Conservation (phyloP, 2,329 filamentous ascomycete genomes). For the Chalaropsis thielavioides region DNA sequence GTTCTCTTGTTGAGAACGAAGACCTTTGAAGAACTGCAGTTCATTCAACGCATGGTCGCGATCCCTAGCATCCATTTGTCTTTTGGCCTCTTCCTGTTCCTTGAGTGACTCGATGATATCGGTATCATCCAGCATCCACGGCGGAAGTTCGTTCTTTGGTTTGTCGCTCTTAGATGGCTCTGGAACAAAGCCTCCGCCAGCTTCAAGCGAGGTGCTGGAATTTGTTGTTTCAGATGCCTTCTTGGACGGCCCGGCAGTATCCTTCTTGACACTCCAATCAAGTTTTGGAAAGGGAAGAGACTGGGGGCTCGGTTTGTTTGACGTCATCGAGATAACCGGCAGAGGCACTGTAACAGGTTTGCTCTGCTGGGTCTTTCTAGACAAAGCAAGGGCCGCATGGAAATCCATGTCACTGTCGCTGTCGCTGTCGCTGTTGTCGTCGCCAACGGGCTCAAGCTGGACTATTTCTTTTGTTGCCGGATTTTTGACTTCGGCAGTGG, state of each 20-base stretch:
- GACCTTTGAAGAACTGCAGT: slow-evolving; percentile 22
- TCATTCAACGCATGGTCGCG: slow-evolving; percentile 42
- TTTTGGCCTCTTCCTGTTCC: slow-evolving; percentile 41
- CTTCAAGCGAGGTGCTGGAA: not conserved
- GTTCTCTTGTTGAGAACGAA: slow-evolving; percentile 30
- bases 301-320: slow-evolving; percentile 45
- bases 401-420: slow-evolving; percentile 72
- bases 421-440: slow-evolving; percentile 49
- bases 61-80: slow-evolving; percentile 50
- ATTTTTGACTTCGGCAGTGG: slow-evolving; percentile 46
- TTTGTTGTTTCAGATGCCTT: not conserved
- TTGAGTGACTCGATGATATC: slow-evolving; percentile 52
- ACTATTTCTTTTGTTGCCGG: slow-evolving; percentile 48
- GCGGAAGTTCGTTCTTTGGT: slow-evolving; percentile 48
- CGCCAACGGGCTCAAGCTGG: slow-evolving; percentile 27
- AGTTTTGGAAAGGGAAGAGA: slow-evolving; percentile 86
- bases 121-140: slow-evolving; percentile 54
- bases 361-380: slow-evolving; percentile 25
- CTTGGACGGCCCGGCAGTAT: not conserved
- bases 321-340: not conserved
- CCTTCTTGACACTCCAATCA: slow-evolving; percentile 32
- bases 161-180: slow-evolving; percentile 25
- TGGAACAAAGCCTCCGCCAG: slow-evolving; percentile 12
- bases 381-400: slow-evolving; percentile 49
- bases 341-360: not conserved